phyloP scores from a whole-genome alignment of 2,329 filamentous ascomycete species.

The Venturiaceae sp. region DNA sequence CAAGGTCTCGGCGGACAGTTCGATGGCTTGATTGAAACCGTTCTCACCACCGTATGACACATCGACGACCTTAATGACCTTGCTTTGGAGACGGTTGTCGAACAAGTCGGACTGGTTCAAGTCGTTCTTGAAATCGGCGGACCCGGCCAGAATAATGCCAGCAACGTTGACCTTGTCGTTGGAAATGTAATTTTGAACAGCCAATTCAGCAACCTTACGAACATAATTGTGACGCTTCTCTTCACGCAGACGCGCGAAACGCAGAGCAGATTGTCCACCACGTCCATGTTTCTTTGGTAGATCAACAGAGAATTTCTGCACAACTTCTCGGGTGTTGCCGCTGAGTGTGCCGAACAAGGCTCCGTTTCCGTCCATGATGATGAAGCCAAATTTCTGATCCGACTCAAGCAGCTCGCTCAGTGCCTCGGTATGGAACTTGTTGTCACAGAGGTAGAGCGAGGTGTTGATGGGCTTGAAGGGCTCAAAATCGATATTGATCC shows the following conservation, averaged over 20 bases:
- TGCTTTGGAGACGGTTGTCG: slow-evolving; percentile 78
- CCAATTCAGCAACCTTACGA: slow-evolving; percentile 94
- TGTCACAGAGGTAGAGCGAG: slow-evolving; percentile 97
- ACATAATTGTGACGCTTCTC: slow-evolving; percentile 99
- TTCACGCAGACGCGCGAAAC: slow-evolving; percentile 98
- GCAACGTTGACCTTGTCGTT: slow-evolving; percentile 97
- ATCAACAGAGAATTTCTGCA: slow-evolving; percentile 98
- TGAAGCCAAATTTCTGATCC: slow-evolving; percentile 98
- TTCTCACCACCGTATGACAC: slow-evolving; percentile 99
- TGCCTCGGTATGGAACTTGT: slow-evolving; percentile 99
- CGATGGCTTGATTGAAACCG: slow-evolving; percentile 99
- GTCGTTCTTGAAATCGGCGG: slow-evolving; percentile 99
- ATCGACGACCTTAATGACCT: slow-evolving; percentile 99
- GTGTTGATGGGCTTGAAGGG: slow-evolving; percentile 99
- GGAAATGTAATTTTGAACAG: slow-evolving; percentile 98
- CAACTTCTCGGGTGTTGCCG: slow-evolving; percentile 90
- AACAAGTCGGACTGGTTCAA: slow-evolving; percentile 97
- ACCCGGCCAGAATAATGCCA: slow-evolving; percentile 89
- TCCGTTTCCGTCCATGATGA: slow-evolving; percentile 99
- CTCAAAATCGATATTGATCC: slow-evolving; percentile 99
- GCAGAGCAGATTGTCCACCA: slow-evolving; percentile 98
- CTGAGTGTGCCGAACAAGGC: slow-evolving; percentile 93
- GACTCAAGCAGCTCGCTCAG: slow-evolving; percentile 95
- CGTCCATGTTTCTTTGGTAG: slow-evolving; percentile 99
- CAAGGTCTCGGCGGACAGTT: slow-evolving; percentile 86